Evolutionary conservation across 164 flowering plant genomes (phyloP), one percentile per base, ranked within the genome.

Genomic region (Nelumbo lutea): DNA sequence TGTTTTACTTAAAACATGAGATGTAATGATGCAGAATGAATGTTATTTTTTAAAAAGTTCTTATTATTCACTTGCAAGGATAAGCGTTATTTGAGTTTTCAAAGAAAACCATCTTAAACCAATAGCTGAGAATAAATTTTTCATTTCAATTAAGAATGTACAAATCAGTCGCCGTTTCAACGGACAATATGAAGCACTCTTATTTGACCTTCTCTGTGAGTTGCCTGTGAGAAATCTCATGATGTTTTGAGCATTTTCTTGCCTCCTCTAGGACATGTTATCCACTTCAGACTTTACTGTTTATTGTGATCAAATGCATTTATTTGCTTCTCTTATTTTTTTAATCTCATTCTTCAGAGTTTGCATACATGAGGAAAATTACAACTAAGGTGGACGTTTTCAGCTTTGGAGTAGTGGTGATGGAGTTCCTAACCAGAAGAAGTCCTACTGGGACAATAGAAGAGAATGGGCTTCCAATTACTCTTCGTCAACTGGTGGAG

Each of bases 391-490:
- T 83, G 40, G 83, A 82, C 48, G 85, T 84, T 27, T 82, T 82
- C 76, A 84, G 85, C 72, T 84, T 82, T 51, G 83, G 87, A 2
- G 69, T 82, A 9, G 45, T 82, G 15, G 82, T 84, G 39, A 80
- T 84, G 5, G 87, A 84, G 80, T 79, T 84, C 78, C 78, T 84
- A 57, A 82, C 85, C 1, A 62, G 84, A 58, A 82, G 71, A 61
- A 74, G 85, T 42, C 87, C 87, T 14, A 82, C 85, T 0, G 84
- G 80, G 55, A 64, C 76, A 14, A 39, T 61, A 9, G 79, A 73
- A 43, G 82, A 77, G 61, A 72, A 77, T 58, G 83, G 78, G 7
- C 6, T 50, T 40, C 82, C 87, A 10, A 69, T 80, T 58, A 85
- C 82, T 56, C 70, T 88, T 79, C 79, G 71, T n/a, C 81, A 85